These are phyloP conservation scores for Caulochytrium protostelioides DNA, from an alignment of 371 early-diverging fungal genomes.

Conservation along the genomic window DNA sequence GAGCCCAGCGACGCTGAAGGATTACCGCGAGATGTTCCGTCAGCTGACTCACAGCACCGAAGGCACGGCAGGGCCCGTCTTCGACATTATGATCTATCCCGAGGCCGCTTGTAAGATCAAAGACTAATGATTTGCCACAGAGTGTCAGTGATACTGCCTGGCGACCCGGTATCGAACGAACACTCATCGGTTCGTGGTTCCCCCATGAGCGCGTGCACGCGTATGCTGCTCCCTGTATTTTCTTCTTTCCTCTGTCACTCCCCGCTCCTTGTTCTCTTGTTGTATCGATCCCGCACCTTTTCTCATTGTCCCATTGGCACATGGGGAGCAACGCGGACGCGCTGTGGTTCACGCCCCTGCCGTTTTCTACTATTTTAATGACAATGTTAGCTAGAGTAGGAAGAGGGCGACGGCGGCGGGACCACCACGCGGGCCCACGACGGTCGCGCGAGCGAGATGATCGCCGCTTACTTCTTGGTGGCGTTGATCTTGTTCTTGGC, in stretches of 20 bases:
- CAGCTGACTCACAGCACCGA: too few relatives aligned
- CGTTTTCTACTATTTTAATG: not conserved
- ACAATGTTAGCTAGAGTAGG: not conserved
- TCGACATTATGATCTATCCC: not conserved
- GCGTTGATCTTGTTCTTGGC: slow-evolving; percentile 71
- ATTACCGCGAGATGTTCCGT: slow-evolving; percentile 7
- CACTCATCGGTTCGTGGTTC: too few relatives aligned
- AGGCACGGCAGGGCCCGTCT: too few relatives aligned
- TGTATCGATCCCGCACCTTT: too few relatives aligned
- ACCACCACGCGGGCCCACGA: not conserved
- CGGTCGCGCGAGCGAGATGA: not conserved
- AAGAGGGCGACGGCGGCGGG: not conserved
- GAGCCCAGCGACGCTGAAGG: too few relatives aligned
- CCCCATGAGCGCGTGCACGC: too few relatives aligned
- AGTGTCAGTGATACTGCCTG: not conserved
- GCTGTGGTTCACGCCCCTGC: not conserved
- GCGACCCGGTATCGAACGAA: not conserved
- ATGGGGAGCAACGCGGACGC: not conserved
- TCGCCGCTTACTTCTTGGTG: slow-evolving; percentile 24
- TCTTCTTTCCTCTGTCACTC: too few relatives aligned
- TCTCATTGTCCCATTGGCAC: not conserved
- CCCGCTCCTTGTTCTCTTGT: too few relatives aligned
- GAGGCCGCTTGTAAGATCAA: not conserved
- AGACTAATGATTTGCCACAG: too few relatives aligned
- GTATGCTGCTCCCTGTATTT: too few relatives aligned